phyloP scores from a whole-genome alignment of 257 asterid genomes.

The Solanum chmielewskii region DNA sequence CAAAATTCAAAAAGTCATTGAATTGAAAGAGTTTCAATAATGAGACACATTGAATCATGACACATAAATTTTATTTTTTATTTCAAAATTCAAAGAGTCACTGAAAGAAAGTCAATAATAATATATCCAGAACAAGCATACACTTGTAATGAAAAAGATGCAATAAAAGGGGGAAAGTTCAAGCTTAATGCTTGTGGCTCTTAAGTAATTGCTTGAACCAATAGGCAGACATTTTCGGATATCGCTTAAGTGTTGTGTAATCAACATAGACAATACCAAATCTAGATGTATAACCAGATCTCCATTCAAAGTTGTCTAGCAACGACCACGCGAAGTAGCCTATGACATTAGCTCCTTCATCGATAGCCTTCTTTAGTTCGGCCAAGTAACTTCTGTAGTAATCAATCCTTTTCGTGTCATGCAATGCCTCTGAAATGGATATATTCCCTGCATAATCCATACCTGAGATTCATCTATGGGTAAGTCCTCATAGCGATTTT shows the following conservation, averaged over 20 bases:
- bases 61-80: no score
- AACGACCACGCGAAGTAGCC: conserved; percentile 89
- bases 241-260: conserved; percentile 62
- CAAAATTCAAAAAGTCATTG: no score
- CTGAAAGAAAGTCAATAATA: background rate
- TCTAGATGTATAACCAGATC: conserved; percentile 75
- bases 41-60: no score
- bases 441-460: conserved; percentile 80
- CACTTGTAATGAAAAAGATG: no score
- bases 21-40: no score
- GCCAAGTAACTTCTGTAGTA: conserved; percentile 62
- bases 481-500: background rate
- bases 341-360: conserved; percentile 63
- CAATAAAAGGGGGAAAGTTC: background rate
- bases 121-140: background rate
- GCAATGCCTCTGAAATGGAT: conserved; percentile 41
- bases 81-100: no score
- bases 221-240: conserved; percentile 80
- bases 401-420: conserved; percentile 45
- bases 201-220: conserved; percentile 41
- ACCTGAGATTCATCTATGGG: conserved; percentile 20
- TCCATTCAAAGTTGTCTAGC: conserved; percentile 88
- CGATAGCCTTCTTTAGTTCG: conserved; percentile 47
- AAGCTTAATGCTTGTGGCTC: background rate
- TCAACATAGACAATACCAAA: conserved; percentile 82